Conservation (phyloP, 1,284 basidiomycete genomes). For the Xerocomus minutiporus region DNA sequence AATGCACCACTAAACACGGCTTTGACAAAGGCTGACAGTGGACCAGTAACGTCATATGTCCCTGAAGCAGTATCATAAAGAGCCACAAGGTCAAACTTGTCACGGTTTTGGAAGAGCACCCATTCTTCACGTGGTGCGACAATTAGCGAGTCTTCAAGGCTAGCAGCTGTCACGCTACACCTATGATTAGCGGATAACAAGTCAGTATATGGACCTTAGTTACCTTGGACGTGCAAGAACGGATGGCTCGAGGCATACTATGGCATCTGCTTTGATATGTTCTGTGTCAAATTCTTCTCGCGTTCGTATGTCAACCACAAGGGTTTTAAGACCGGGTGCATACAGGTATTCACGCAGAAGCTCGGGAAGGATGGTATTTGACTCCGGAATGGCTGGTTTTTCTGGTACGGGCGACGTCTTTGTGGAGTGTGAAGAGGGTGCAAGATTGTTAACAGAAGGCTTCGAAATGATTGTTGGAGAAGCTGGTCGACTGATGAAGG, state of each 20-base stretch:
- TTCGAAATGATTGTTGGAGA: slow-evolving; percentile 36
- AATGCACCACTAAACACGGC: slow-evolving; percentile 75
- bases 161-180: slow-evolving; percentile 58
- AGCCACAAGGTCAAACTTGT: slow-evolving; percentile 88
- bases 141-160: slow-evolving; percentile 74
- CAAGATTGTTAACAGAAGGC: slow-evolving; percentile 21
- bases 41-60: slow-evolving; percentile 47
- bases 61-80: slow-evolving; percentile 78
- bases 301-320: slow-evolving; percentile 81
- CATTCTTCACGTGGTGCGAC: slow-evolving; percentile 70
- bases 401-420: slow-evolving; percentile 30
- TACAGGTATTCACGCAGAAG: slow-evolving; percentile 59
- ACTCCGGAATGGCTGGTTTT: slow-evolving; percentile 42
- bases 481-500: slow-evolving; percentile 58
- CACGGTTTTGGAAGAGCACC: slow-evolving; percentile 71
- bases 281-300: slow-evolving; percentile 73
- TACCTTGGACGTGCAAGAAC: slow-evolving; percentile 69
- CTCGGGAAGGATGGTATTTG: slow-evolving; percentile 58
- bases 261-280: slow-evolving; percentile 65
- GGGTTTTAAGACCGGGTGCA: slow-evolving; percentile 54
- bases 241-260: slow-evolving; percentile 84
- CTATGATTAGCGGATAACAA: slow-evolving; percentile 12
- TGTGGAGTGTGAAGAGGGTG: slow-evolving; percentile 18
- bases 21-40: slow-evolving; percentile 58
- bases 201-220: slow-evolving; percentile 6